phyloP scores from a whole-genome alignment of 768 basidiomycete genomes.

The Infundibulicybe gibba region DNA sequence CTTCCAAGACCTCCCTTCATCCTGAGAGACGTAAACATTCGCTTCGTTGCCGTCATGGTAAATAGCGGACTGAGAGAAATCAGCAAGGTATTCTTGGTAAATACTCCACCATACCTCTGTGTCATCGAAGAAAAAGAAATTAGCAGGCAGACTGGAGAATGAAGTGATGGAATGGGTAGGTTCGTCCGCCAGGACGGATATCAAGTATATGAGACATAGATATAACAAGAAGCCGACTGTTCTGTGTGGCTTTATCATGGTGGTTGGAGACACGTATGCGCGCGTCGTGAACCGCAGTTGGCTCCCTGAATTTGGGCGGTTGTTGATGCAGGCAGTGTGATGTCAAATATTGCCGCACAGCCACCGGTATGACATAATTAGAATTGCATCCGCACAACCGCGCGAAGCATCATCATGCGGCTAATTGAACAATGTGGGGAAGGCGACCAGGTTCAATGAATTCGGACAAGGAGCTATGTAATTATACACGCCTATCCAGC shows the following conservation, averaged over 20 bases:
- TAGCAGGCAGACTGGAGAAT: conserved; percentile 72
- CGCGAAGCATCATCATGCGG: too few species aligned
- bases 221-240: conserved; percentile 13
- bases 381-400: too few species aligned
- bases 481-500: too few species aligned
- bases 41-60: conserved; percentile 75
- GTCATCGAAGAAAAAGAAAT: conserved; percentile 92
- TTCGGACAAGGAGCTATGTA: too few species aligned
- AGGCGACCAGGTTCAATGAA: too few species aligned
- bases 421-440: too few species aligned
- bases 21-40: conserved; percentile 70
- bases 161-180: conserved; percentile 46
- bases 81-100: conserved; percentile 4
- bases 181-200: conserved; percentile 28
- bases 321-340: too few species aligned
- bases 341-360: too few species aligned
- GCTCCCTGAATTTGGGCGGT: too few species aligned
- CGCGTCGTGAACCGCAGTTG: background rate
- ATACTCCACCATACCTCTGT: conserved; percentile 58
- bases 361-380: too few species aligned
- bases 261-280: conserved; percentile 16
- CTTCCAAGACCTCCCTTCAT: conserved; percentile 81
- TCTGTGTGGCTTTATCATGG: conserved; percentile 19
- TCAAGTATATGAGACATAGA: conserved; percentile 11
- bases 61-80: conserved; percentile 45